Evolutionary conservation across 148 eudicot species (phyloP).

Genomic region (Diospyros kaki): DNA sequence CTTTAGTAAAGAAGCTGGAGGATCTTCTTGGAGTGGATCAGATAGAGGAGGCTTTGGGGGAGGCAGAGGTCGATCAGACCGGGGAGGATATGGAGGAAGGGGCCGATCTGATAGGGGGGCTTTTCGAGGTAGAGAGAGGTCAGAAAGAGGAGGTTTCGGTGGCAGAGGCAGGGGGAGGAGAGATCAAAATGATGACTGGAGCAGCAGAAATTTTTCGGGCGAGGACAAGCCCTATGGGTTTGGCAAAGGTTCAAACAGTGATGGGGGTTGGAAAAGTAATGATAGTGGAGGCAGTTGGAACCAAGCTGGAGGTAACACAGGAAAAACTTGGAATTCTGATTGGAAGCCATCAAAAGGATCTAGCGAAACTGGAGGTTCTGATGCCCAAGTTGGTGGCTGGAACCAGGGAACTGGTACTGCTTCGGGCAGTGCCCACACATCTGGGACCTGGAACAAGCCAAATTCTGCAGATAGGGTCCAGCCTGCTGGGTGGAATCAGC

Average conservation of each 20-base stretch:
- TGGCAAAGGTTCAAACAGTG: not conserved
- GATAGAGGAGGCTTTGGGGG: constrained; percentile 1
- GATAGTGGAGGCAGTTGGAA: constrained; percentile 12
- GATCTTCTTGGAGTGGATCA: constrained; percentile 1
- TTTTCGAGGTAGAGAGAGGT: constrained; percentile 8
- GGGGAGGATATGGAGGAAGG: constrained; percentile 1
- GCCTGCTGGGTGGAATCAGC: no score
- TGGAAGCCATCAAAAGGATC: constrained; percentile 4
- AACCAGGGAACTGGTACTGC: no score
- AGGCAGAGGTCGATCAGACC: constrained; percentile 4
- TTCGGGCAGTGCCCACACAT: not conserved
- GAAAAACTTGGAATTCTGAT: constrained; percentile 9
- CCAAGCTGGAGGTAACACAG: not conserved
- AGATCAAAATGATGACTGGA: constrained; percentile 12
- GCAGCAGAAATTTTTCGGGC: not conserved
- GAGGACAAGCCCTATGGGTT: not conserved
- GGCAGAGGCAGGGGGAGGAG: constrained; percentile 7
- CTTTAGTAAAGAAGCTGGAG: not conserved
- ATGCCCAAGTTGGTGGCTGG: no score
- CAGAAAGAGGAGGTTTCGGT: constrained; percentile 14
- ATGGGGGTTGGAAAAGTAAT: not conserved
- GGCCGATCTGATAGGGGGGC: not conserved
- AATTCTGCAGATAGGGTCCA: no score
- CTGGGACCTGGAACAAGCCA: no score
- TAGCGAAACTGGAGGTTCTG: not conserved